Evolutionary conservation across 1,284 basidiomycete species (phyloP).

Genomic region (Leccinum pallidistipes): DNA sequence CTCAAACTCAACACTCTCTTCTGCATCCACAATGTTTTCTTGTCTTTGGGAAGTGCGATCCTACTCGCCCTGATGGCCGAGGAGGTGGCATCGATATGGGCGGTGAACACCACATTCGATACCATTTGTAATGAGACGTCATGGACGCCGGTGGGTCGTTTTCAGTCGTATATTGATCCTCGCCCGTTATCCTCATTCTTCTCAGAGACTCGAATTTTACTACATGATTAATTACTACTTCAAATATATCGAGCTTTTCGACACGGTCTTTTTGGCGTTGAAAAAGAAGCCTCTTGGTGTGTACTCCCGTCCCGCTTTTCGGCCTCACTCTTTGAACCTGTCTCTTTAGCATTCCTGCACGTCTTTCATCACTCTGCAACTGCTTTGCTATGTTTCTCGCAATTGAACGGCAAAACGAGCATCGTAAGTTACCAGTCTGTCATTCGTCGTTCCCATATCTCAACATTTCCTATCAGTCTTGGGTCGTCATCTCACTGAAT

Average conservation of each 20-base stretch:
- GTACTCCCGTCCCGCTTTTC: conserved; percentile 26
- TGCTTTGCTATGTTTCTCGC: conserved; percentile 90
- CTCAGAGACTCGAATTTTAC: conserved; percentile 82
- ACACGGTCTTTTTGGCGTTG: conserved; percentile 96
- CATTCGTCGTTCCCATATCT: conserved; percentile 6
- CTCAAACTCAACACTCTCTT: conserved; percentile 86
- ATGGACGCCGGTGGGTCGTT: conserved; percentile 78
- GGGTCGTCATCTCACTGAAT: conserved; percentile 95
- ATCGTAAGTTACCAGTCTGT: conserved; percentile 54
- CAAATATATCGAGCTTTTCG: conserved; percentile 92
- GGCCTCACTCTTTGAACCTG: not conserved
- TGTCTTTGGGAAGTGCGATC: conserved; percentile 80
- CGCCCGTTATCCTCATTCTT: conserved; percentile 10
- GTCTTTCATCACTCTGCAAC: conserved; percentile 99
- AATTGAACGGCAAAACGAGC: conserved; percentile 91
- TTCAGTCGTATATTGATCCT: not conserved
- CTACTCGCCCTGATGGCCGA: conserved; percentile 88
- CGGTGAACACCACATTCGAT: conserved; percentile 70
- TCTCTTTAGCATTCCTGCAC: conserved; percentile 82
- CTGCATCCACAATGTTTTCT: conserved; percentile 89
- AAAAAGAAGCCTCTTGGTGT: conserved; percentile 96
- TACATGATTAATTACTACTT: conserved; percentile 99
- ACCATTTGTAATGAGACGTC: conserved; percentile 77
- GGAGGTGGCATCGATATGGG: conserved; percentile 80
- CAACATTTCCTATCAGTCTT: conserved; percentile 62